Evolutionary conservation across 1,284 basidiomycete genomes (phyloP).

Genomic region (Peniophora sp.): DNA sequence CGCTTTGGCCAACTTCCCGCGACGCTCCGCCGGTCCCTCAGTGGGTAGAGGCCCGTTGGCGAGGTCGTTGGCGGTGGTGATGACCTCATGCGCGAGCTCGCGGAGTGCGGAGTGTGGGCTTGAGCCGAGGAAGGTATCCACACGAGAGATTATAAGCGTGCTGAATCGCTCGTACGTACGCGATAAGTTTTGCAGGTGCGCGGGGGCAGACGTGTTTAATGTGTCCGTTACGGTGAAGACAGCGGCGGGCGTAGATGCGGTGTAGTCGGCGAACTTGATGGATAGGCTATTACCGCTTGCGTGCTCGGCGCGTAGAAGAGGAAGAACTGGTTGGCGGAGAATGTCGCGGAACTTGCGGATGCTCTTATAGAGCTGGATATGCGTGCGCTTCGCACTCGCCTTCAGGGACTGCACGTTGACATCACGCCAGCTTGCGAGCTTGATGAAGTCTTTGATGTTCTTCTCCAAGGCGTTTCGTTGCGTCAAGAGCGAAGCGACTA

Average conservation of each 20-base stretch:
- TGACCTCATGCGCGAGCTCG: constrained; percentile 69
- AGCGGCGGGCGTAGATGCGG: background rate
- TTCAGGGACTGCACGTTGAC: constrained; percentile 93
- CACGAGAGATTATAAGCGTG: constrained; percentile 29
- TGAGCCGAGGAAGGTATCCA: constrained; percentile 35
- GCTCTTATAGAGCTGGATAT: constrained; percentile 87
- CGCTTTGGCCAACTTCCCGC: constrained; percentile 71
- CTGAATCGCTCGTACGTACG: constrained; percentile 43
- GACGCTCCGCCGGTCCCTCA: constrained; percentile 45
- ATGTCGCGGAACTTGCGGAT: constrained; percentile 91
- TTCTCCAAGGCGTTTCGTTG: constrained; percentile 70
- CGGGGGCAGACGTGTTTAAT: constrained; percentile 9
- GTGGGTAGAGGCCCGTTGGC: constrained; percentile 43
- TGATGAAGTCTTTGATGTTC: constrained; percentile 82
- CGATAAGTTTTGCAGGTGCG: constrained; percentile 34
- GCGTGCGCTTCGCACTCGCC: constrained; percentile 86
- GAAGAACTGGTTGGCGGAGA: constrained; percentile 65
- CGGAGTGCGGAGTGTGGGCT: constrained; percentile 39
- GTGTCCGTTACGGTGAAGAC: background rate
- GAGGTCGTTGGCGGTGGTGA: constrained; percentile 60
- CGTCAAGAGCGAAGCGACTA: constrained; percentile 45
- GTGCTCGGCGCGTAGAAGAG: constrained; percentile 30
- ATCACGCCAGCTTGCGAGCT: constrained; percentile 97
- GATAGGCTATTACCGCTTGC: constrained; percentile 27
- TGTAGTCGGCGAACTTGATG: background rate